Evolutionary conservation across 1,284 basidiomycete species (phyloP).

Genomic region (Volvariella volvacea): DNA sequence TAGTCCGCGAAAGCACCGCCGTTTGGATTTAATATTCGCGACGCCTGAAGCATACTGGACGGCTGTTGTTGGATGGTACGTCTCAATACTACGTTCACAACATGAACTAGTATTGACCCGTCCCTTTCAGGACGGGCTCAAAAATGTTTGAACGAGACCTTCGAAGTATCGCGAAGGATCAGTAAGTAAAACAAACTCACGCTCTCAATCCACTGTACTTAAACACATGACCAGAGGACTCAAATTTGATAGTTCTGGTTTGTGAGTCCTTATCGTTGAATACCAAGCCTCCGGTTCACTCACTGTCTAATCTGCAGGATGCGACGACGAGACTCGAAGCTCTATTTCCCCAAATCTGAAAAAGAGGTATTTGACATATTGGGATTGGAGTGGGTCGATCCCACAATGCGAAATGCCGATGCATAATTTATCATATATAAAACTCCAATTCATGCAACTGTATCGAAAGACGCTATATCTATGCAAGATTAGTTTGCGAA

Average conservation of each 20-base stretch:
- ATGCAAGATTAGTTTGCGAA: conserved; percentile 49
- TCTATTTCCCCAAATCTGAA: conserved; percentile 54
- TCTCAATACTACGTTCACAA: conserved; percentile 3
- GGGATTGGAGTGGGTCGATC: conserved; percentile 63
- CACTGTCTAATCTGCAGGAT: conserved; percentile 34
- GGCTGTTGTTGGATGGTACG: conserved; percentile 72
- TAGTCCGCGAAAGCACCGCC: conserved; percentile 36
- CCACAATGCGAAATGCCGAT: conserved; percentile 64
- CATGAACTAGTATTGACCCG: conserved; percentile 2
- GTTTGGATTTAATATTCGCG: conserved; percentile 73
- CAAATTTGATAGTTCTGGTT: conserved; percentile 76
- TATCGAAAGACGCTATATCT: no score
- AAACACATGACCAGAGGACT: conserved; percentile 40
- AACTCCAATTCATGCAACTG: no score
- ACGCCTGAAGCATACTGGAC: conserved; percentile 68
- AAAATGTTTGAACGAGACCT: conserved; percentile 79
- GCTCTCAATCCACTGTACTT: not conserved
- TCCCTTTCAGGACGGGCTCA: conserved; percentile 69
- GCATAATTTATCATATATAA: conserved; percentile 25
- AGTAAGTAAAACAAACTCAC: conserved; percentile 25
- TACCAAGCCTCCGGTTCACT: not conserved
- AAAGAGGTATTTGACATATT: conserved; percentile 64
- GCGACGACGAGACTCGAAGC: conserved; percentile 54
- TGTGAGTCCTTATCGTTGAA: conserved; percentile 37
- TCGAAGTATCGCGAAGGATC: conserved; percentile 63